phyloP scores from a whole-genome alignment of 1,284 basidiomycete species.

The Ganoderma lingzhi region DNA sequence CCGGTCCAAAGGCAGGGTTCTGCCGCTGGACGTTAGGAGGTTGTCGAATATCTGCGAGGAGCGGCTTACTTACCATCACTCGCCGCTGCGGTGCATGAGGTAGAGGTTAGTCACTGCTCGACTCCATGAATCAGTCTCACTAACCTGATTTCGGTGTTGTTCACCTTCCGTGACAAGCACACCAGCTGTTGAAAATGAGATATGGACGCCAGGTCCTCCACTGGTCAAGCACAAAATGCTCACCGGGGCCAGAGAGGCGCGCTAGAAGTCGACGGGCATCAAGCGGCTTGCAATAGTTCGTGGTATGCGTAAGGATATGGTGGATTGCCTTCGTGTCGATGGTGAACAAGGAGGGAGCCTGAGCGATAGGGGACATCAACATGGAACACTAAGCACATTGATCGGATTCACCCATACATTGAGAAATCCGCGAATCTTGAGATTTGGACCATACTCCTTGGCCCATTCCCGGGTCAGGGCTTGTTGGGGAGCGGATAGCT shows the following conservation, averaged over 20 bases:
- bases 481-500: slow-evolving; percentile 49
- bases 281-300: slow-evolving; percentile 43
- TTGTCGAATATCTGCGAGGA: background rate
- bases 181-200: background rate
- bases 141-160: slow-evolving; percentile 26
- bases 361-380: background rate
- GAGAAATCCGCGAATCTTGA: slow-evolving; percentile 55
- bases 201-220: background rate
- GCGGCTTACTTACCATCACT: background rate
- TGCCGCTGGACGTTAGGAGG: slow-evolving; percentile 4
- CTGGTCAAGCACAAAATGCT: background rate
- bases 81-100: background rate
- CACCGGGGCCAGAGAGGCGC: slow-evolving; percentile 19
- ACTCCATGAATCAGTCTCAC: background rate
- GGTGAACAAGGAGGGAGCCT: slow-evolving; percentile 54
- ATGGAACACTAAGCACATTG: background rate
- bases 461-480: slow-evolving; percentile 61
- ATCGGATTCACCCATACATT: slow-evolving; percentile 46
- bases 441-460: slow-evolving; percentile 58
- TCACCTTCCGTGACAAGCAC: slow-evolving; percentile 22
- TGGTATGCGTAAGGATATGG: slow-evolving; percentile 46
- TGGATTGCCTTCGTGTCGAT: slow-evolving; percentile 46
- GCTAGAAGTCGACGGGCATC: slow-evolving; percentile 33
- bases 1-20: slow-evolving; percentile 69
- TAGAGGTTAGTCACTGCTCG: background rate